Evolutionary conservation across 352 stramenopile species (phyloP), one percentile per base, ranked within the genome.

Genomic region (Pythium scleroteichum): DNA sequence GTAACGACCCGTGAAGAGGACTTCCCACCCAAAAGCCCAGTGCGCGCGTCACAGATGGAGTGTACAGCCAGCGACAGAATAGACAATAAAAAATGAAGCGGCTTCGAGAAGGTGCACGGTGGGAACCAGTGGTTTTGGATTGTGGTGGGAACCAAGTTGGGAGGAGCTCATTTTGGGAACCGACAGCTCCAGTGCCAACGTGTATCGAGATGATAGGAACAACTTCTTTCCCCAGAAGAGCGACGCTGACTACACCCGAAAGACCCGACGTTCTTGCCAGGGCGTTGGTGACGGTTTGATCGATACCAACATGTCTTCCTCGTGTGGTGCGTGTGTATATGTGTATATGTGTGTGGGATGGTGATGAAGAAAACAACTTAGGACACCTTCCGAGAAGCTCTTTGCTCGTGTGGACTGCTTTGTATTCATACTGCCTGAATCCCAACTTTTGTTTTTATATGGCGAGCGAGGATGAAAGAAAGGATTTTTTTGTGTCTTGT

Each of bases 361-460:
- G 73, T 75, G 77, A 90, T 87, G 77, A 83, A 69, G 87, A 62
- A 58, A 45, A 78, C 33, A 79, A 85, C 77, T 87, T 90, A 87
- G 75, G 79, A 90, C 79, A 90, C 79, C 79, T 90, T 88, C 77
- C 78, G 80, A 90, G 78, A 82, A 78, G 76, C 76, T 79, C 56
- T 76, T 80, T 71, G 66, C 75, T 76, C 68, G 62, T 90, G 79
- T 90, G 77, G 79, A 87, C 79, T 77, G 72, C 78, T 83, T 35
- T 83, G 72, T 89, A 89, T 89, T 89, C 79, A 89, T 89, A 89
- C 79, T 89, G 79, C 66, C 79, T 89, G 79, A 89, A 70, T 84
- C 51, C 51, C 53, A 35, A 17, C 69, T 27, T 57, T 69, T 59
- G 22, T 42, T 38, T 6, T 4, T 35, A 24, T 54, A 13, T 42